Percentiles rank a stretch among this genome's conserved stretches.
Evolutionary conservation across 495 filamentous ascomycete genomes (phyloP).

Genomic region (Corynascus novoguineensis): DNA sequence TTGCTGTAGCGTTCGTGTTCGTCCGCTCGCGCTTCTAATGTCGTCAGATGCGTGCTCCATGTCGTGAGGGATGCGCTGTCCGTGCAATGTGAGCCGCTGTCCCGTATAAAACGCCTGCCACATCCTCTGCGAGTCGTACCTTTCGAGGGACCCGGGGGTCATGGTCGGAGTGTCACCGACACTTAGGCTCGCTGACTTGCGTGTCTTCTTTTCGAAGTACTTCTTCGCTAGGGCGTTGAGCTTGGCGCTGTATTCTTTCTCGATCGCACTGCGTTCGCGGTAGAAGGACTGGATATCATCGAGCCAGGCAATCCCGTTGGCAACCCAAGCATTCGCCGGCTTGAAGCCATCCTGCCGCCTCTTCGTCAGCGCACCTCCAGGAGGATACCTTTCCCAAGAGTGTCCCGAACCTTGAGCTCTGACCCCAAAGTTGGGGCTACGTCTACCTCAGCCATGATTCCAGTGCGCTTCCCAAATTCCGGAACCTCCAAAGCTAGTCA

Average conservation of each 20-base stretch:
- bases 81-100: background rate
- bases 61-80: conserved; percentile 83
- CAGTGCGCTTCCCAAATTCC: conserved; percentile 11
- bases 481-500: conserved; percentile 19
- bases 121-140: conserved; percentile 38
- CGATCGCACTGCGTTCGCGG: conserved; percentile 84
- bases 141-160: conserved; percentile 93
- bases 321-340: conserved; percentile 85
- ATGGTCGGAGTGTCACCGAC: conserved; percentile 90
- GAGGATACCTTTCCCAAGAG: background rate
- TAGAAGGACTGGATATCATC: conserved; percentile 98
- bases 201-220: conserved; percentile 93
- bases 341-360: conserved; percentile 79
- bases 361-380: conserved; percentile 9
- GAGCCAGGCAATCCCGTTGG: conserved; percentile 84
- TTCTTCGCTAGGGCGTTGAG: conserved; percentile 83
- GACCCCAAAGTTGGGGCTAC: conserved; percentile 76
- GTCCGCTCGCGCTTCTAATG: conserved; percentile 77
- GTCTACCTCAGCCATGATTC: conserved; percentile 66
- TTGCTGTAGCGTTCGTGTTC: conserved; percentile 81
- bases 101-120: background rate
- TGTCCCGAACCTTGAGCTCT: conserved; percentile 71
- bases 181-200: conserved; percentile 80
- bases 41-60: conserved; percentile 88
- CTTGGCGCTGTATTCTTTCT: conserved; percentile 92